phyloP scores from a whole-genome alignment of 805 yeast species.

The Wickerhamomyces chaumierensis region DNA sequence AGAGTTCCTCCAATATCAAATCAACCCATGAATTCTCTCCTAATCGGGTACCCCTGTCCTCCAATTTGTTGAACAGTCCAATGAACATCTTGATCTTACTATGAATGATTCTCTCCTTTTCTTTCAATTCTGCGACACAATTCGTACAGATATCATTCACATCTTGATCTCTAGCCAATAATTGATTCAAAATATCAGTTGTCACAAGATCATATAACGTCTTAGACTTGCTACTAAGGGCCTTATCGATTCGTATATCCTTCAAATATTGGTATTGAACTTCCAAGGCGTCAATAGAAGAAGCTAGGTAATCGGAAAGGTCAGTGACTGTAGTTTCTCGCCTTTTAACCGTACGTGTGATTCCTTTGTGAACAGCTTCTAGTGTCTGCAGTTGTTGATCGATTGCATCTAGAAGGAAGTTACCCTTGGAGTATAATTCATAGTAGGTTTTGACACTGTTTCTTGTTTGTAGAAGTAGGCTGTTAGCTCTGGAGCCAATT shows the following conservation, averaged over 20 bases:
- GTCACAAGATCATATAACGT: slow-evolving; percentile 39
- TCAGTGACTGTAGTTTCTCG: slow-evolving; percentile 15
- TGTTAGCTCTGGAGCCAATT: slow-evolving; percentile 40
- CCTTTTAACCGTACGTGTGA: slow-evolving; percentile 18
- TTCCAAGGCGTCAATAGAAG: slow-evolving; percentile 24
- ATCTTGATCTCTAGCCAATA: slow-evolving; percentile 17
- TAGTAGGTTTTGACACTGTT: slow-evolving; percentile 29
- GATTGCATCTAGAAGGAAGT: slow-evolving; percentile 33
- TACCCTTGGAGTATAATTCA: slow-evolving; percentile 28
- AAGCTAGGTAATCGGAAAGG: slow-evolving; percentile 13
- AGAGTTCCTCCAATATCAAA: slow-evolving; percentile 25
- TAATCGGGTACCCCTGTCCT: slow-evolving; percentile 23
- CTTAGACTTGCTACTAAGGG: slow-evolving; percentile 14
- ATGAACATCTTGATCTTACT: not conserved
- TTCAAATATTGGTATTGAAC: slow-evolving; percentile 23
- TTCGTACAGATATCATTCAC: slow-evolving; percentile 1
- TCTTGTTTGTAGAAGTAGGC: slow-evolving; percentile 24
- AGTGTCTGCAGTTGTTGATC: slow-evolving; percentile 36
- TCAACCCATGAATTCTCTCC: slow-evolving; percentile 2
- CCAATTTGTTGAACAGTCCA: slow-evolving; percentile 13
- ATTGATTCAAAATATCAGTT: slow-evolving; percentile 17
- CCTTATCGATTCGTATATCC: slow-evolving; percentile 24
- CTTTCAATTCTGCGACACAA: not conserved
- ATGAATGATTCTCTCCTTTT: not conserved
- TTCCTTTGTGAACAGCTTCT: slow-evolving; percentile 21